Evolutionary conservation across 2,329 filamentous ascomycete genomes (phyloP), one percentile per base, ranked within the genome.

Genomic region (Talaromyces pinophilus): DNA sequence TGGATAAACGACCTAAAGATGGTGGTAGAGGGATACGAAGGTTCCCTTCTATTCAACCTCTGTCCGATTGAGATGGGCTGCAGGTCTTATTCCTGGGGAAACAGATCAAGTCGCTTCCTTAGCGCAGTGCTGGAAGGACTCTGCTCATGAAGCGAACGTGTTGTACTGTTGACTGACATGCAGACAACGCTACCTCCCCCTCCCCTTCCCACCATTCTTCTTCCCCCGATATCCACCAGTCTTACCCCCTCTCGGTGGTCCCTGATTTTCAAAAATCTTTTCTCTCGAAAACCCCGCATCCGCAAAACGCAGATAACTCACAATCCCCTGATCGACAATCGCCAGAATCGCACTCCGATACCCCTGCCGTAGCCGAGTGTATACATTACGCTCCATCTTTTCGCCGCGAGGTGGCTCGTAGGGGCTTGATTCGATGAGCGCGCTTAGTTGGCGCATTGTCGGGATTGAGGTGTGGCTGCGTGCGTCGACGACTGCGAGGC

Each of bases 271-370:
- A 73, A 89, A 87, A 72, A 97, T 73, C 76, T 81, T 87, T 77
- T 96, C 92, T 69, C 87, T 85, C 0, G 84, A 89, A 78, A 97
- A 97, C 0, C 89, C 89, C 11, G 88, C 88, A 81, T 98, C 93
- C 1, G 86, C 88, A 67, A 97, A 84, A 28, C 91, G 83, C 73
- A 97, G 83, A 75, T 94, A 98, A 76, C 94, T 98, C 55, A 93
- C 90, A 25, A 98, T 85, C 0, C 95, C 95, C 69, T 92, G 87
- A 76, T 98, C 95, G 40, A 97, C 93, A 1, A 98, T 86, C 0
- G 93, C 95, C 28, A 99, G 77, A 40, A 97, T 83, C 38, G 95
- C 91, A 77, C 92, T 95, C 70, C 92, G 86, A 76, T 90, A 88
- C 1, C 93, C 95, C 73, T 96, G 88, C 78, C 93, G 94, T 69